Evolutionary conservation across 768 basidiomycete species (phyloP).

Genomic region (Lepiota brunneoincarnata): DNA sequence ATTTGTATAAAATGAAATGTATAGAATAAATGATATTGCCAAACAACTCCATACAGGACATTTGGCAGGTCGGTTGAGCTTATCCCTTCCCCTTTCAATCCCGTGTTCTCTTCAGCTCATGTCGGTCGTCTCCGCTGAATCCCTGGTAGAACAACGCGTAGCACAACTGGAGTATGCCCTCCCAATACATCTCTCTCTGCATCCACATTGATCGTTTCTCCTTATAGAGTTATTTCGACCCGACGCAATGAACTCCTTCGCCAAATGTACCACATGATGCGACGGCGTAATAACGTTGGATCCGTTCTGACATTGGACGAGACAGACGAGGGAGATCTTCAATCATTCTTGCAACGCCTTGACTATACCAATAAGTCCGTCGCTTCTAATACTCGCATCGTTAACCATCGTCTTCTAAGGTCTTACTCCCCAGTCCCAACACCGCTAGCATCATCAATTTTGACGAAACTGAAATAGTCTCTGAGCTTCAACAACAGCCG

Average conservation of each 20-base stretch:
- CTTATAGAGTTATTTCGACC: slow-evolving; percentile 52
- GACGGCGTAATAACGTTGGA: slow-evolving; percentile 46
- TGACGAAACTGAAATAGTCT: slow-evolving; percentile 25
- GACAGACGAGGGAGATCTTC: slow-evolving; percentile 12
- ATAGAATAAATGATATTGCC: not conserved
- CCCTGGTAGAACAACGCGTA: slow-evolving; percentile 42
- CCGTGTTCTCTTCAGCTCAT: slow-evolving; percentile 6
- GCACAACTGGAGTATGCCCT: slow-evolving; percentile 39
- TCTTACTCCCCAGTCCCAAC: slow-evolving; percentile 31
- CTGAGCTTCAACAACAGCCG: slow-evolving; percentile 9
- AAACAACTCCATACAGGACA: slow-evolving; percentile 6
- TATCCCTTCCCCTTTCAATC: not conserved
- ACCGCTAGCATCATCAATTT: slow-evolving; percentile 39
- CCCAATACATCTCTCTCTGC: not conserved
- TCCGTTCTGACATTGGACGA: slow-evolving; percentile 28
- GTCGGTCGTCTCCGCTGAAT: slow-evolving; percentile 20
- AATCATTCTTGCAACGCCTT: slow-evolving; percentile 12
- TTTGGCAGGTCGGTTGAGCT: not conserved
- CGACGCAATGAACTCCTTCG: slow-evolving; percentile 70
- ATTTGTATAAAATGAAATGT: not conserved
- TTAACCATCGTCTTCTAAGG: not conserved
- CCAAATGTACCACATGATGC: slow-evolving; percentile 69
- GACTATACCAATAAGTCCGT: slow-evolving; percentile 21
- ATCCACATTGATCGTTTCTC: slow-evolving; percentile 10
- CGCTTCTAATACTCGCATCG: not conserved